A percentile compares a stretch with the other conserved stretches of the same genome.
These are phyloP conservation scores for Mycena filopes DNA, from an alignment of 768 basidiomycete species.

Conservation along the genomic window DNA sequence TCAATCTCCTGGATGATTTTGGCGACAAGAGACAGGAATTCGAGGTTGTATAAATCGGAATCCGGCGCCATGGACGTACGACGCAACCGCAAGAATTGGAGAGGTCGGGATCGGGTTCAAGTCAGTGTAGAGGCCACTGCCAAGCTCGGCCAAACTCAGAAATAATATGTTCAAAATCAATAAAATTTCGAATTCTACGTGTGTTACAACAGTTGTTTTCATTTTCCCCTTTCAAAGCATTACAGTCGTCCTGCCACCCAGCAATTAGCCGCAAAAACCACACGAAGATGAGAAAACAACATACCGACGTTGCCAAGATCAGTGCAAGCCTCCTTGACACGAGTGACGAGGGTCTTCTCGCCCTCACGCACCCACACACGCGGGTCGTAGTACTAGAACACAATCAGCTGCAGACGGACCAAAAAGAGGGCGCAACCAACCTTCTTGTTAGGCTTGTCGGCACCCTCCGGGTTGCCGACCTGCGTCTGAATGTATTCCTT, in stretches of 20 bases:
- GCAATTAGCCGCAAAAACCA: background rate
- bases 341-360: slow-evolving; percentile 88
- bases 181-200: slow-evolving; percentile 20
- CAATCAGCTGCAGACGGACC: slow-evolving; percentile 4
- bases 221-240: slow-evolving; percentile 1
- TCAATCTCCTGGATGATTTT: slow-evolving; percentile 94
- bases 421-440: slow-evolving; percentile 43
- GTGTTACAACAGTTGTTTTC: slow-evolving; percentile 11
- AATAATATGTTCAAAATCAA: background rate
- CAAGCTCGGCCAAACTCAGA: slow-evolving; percentile 7
- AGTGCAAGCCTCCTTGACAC: slow-evolving; percentile 93
- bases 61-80: slow-evolving; percentile 10
- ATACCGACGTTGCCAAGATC: slow-evolving; percentile 82
- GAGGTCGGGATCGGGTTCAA: too few relatives aligned
- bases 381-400: slow-evolving; percentile 84
- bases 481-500: slow-evolving; percentile 89
- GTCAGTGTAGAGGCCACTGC: too few relatives aligned
- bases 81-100: background rate
- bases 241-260: slow-evolving; percentile 17
- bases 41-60: slow-evolving; percentile 88
- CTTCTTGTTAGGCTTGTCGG: slow-evolving; percentile 99
- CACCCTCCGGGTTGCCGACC: slow-evolving; percentile 96
- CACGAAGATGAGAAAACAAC: background rate
- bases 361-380: slow-evolving; percentile 99
- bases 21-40: slow-evolving; percentile 89